Evolutionary conservation across 139 green algal genomes (phyloP).

Genomic region (Raphidocelis subcapitata): DNA sequence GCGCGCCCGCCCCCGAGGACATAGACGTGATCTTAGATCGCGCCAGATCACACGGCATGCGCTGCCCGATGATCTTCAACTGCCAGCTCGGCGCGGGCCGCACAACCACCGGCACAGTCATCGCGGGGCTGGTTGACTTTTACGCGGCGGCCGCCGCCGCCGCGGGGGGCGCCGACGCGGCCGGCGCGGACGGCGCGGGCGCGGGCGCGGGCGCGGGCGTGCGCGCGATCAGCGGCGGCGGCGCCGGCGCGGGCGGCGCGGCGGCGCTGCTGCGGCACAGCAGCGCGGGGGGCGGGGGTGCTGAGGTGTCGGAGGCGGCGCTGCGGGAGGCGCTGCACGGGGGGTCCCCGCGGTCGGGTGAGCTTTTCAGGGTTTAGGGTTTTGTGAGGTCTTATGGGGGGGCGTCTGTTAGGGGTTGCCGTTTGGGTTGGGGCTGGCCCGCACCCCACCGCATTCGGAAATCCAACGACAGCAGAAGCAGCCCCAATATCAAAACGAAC

Average conservation of each 20-base stretch:
- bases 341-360: constrained; percentile 16
- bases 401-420: no score
- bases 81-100: constrained; percentile 88
- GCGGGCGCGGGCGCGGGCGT: background rate
- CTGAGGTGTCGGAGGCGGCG: constrained; percentile 9
- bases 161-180: background rate
- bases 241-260: background rate
- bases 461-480: no score
- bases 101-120: constrained; percentile 90
- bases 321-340: constrained; percentile 33
- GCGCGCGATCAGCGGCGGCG: background rate
- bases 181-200: constrained; percentile 5
- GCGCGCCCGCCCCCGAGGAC: constrained; percentile 43
- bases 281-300: background rate
- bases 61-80: constrained; percentile 82
- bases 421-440: no score
- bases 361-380: background rate
- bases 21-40: constrained; percentile 22
- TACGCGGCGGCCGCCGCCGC: constrained; percentile 19
- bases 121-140: constrained; percentile 81
- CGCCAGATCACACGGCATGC: no score
- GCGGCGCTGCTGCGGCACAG: background rate
- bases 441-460: no score
- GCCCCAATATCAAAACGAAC: no score
- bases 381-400: no score